Evolutionary conservation across 2,329 filamentous ascomycete species (phyloP), one percentile per base, ranked within the genome.

Genomic region (Fusarium verrucosum): DNA sequence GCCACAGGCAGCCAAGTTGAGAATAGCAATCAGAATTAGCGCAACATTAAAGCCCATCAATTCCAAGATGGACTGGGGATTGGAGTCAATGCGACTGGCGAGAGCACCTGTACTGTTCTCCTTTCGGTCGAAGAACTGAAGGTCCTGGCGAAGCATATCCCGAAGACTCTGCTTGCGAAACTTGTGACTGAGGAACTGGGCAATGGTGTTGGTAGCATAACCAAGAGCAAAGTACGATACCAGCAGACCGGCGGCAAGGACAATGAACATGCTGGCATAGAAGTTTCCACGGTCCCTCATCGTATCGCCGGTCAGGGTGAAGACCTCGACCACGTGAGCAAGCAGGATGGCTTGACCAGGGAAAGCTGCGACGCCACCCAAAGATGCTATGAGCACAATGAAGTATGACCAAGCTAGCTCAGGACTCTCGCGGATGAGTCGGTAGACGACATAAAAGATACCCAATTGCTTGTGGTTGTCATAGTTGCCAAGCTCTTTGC

Each of bases 251-350:
- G 76, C 73, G 4, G 83, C 82, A 33, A 84, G 66, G 2, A 85
- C 76, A 40, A 84, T 80, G 60, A 86, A 86, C 83, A 87, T 86
- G 47, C 80, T 74, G 0, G 83, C 80, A 73, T 78, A 85, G 65
- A 85, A 86, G 67, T 87, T 79, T 10, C 82, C 84, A 1, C 70
- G 69, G 3, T 72, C 58, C 7, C 70, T 70, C 73, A 79, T 76
- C 5, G 61, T 71, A 2, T 74, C 64, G 3, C 74, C 72, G 7
- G 69, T 65, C 3, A 77, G 55, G 3, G 71, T 75, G 52, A 82
- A 82, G 8, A 81, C 77, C 7, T 80, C 74, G 41, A 80, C 76
- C 14, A 80, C 73, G 41, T 74, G 74, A 11, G 77, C 76, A 30
- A 82, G 70, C 10, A 83, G 61, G 49, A 83, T 71, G 4, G 81